Base-by-base conservation (phyloP, 1,284 basidiomycete genomes). In the Bjerkandera adusta region DNA sequence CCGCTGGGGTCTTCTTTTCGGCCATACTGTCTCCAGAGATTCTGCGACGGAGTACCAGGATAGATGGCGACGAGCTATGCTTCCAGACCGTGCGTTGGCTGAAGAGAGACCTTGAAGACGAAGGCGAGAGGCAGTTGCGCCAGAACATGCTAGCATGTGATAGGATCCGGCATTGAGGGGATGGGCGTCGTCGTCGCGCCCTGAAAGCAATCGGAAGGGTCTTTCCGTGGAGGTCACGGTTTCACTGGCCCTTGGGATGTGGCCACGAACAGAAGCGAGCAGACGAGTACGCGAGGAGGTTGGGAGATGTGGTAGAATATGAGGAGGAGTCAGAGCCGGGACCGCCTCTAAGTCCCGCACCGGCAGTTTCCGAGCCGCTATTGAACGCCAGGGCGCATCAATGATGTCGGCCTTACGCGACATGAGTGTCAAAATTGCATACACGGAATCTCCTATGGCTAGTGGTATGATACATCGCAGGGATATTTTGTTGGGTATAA, bases 21-120 rank as follows among this genome's bases (percentile, higher is more conserved):
- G 43, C 24, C 43, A 45, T 45, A 15, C n/a, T 36, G n/a, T 30
- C 39, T 39, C 16, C 18, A 12, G 24, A 27, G n/a, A n/a, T n/a
- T 26, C 37, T 39, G 11, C 37, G 37, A 16, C 22, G 13, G 18
- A 27, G 15, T 15, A 24, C 18, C 13, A 13, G n/a, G 5, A 6
- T 5, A 15, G 13, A n/a, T 34, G 33, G 6, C 13, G n/a, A 13
- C n/a, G n/a, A 5, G 33, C 13, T 18, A 6, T 15, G 6, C 6
- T n/a, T 13, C 6, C 6, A 6, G 6, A 34, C 6, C n/a, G 6
- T 6, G 13, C 18, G 33, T n/a, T 13, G n/a, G 32, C 5, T 5
- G 13, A 6, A 34, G n/a, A 13, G 16, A 10, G 13, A 7, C 27
- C 27, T 30, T n/a, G 8, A 30, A 8, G n/a, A 30, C 27, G 27